phyloP scores from a whole-genome alignment of 257 asterid genomes.

The Capsicum rhomboideum region DNA sequence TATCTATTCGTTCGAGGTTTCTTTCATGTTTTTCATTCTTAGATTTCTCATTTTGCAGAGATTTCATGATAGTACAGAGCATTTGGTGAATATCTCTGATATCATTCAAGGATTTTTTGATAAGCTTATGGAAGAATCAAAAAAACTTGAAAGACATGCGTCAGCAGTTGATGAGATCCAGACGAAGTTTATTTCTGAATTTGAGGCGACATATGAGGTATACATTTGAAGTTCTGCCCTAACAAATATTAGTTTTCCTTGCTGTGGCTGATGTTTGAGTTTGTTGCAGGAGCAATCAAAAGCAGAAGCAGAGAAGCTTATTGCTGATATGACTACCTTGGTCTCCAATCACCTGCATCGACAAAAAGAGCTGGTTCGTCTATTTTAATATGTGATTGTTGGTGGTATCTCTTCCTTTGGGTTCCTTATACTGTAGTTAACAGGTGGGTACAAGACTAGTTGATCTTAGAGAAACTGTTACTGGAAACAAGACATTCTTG shows the following conservation, averaged over 20 bases:
- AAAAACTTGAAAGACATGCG: conserved; percentile 31
- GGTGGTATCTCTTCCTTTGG: neutral
- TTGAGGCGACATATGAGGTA: conserved; percentile 72
- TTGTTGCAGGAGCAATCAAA: conserved; percentile 55
- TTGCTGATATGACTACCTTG: conserved; percentile 65
- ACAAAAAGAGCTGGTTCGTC: conserved; percentile 64
- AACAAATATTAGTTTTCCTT: neutral
- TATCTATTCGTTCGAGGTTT: neutral
- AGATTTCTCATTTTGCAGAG: conserved; percentile 26
- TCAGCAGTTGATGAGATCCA: conserved; percentile 33
- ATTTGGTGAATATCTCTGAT: conserved; percentile 32
- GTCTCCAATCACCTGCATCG: conserved; percentile 63
- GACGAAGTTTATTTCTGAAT: conserved; percentile 48
- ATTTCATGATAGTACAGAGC: conserved; percentile 30
- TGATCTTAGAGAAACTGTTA: conserved; percentile 44
- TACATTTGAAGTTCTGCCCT: neutral
- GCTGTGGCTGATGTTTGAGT: conserved; percentile 8
- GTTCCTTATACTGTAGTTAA: neutral
- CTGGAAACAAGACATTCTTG: conserved; percentile 48
- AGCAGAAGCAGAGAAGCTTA: conserved; percentile 62
- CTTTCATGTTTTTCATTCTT: neutral
- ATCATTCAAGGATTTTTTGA: conserved; percentile 28
- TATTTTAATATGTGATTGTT: neutral
- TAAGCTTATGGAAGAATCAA: conserved; percentile 35
- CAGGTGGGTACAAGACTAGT: conserved; percentile 68